Evolutionary conservation across 2,329 filamentous ascomycete species (phyloP), one percentile per base, ranked within the genome.

Genomic region (Epichloe typhina): DNA sequence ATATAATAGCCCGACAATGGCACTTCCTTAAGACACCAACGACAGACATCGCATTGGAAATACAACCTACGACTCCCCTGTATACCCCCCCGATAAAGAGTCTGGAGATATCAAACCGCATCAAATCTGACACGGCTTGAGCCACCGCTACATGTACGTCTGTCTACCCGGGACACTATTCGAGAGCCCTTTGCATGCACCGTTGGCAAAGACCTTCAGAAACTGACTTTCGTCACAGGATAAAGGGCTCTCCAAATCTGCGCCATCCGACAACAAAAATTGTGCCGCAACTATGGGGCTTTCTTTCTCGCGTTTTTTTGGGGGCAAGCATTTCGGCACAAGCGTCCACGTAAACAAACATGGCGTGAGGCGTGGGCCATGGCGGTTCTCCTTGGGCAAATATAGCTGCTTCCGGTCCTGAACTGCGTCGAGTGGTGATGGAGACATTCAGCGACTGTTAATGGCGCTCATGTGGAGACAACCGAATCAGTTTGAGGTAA

Each of bases 271-370:
- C 13, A 8, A 21, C n/a, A 41, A 42, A 1, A 2, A 36, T 38
- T 8, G 39, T 37, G 17, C 26, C 39, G 31, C 38, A 44, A 61
- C 5, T 38, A 76, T 76, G 72, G 71, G 68, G 52, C 62, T 77
- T 51, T 72, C 71, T 61, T 75, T 70, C 58, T 63, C 63, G 50
- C 75, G 72, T 57, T 61, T 62, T 49, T 77, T 55, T 26, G 74
- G 74, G 55, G 68, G 69, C 49, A 68, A 69, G 36, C 72, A 73
- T 57, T 70, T 76, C 55, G 74, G 74, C 55, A 76, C 74, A 36
- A 74, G 64, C 58, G 63, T 77, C 49, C 64, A 66, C 36, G 71
- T 69, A 19, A 67, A 71, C 59, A 66, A 66, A 11, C 62, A 72
- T 54, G 74, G 74, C 44, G 62, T 76, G 7, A 71, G 67, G 47